phyloP scores from a whole-genome alignment of 208 protist genomes.

The Acanthamoeba healyi region DNA sequence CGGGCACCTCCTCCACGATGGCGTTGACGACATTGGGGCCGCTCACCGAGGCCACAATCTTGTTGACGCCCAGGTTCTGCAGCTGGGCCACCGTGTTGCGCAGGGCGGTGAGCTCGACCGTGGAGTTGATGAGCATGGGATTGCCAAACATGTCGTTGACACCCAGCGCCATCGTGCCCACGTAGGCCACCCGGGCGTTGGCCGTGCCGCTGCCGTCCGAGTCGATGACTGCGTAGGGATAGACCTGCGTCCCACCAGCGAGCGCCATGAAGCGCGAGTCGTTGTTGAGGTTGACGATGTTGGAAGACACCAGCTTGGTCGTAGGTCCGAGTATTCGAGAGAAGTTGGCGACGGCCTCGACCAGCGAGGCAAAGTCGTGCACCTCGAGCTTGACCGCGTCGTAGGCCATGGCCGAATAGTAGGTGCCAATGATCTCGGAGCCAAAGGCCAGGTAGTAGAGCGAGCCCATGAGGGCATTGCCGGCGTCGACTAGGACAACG shows the following conservation, averaged over 20 bases:
- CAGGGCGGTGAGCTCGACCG: not conserved
- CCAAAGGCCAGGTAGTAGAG: constrained; percentile 27
- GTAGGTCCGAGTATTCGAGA: not conserved
- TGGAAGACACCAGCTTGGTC: not conserved
- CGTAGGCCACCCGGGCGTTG: not conserved
- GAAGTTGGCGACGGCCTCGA: not conserved
- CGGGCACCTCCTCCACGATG: constrained; percentile 24
- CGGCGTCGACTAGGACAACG: constrained; percentile 26
- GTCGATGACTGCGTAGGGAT: not conserved
- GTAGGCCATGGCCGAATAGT: constrained; percentile 21
- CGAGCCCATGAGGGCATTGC: not conserved
- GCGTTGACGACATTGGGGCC: not conserved
- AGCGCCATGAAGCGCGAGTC: not conserved
- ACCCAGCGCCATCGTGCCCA: not conserved
- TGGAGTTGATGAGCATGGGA: not conserved
- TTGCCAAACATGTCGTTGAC: not conserved
- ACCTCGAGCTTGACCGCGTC: constrained; percentile 49
- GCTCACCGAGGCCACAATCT: constrained; percentile 50
- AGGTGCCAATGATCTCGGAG: constrained; percentile 11
- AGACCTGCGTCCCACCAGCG: not conserved
- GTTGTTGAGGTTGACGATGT: constrained; percentile 43
- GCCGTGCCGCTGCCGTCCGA: not conserved
- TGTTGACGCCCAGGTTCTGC: constrained; percentile 43
- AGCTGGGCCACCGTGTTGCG: not conserved
- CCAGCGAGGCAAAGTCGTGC: not conserved